Conservation (phyloP, 768 basidiomycete species). For the Tephrocybe sp. region DNA sequence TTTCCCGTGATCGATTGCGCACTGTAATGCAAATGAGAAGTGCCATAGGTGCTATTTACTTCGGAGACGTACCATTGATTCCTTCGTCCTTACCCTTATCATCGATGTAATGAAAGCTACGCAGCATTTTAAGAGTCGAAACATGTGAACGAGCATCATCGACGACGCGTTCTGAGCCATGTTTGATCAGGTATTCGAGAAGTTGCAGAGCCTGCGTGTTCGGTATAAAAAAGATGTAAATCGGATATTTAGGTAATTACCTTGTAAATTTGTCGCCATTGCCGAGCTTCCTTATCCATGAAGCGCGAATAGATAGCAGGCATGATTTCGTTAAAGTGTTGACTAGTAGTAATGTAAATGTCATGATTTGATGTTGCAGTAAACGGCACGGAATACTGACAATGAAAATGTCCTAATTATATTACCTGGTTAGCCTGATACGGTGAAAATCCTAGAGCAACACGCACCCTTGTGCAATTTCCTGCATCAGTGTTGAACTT, state of each 20-base stretch:
- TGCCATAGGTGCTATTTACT: background rate
- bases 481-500: constrained; percentile 96
- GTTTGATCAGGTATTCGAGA: constrained; percentile 93
- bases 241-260: constrained; percentile 32
- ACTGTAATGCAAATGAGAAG: constrained; percentile 47
- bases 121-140: constrained; percentile 94
- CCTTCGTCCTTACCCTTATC: constrained; percentile 99
- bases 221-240: background rate
- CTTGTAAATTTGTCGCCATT: constrained; percentile 99
- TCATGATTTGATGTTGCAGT: background rate
- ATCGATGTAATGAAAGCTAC: constrained; percentile 98
- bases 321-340: constrained; percentile 99
- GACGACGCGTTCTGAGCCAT: constrained; percentile 96
- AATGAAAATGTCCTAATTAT: constrained; percentile 88
- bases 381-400: constrained; percentile 44
- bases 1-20: constrained; percentile 88
- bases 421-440: background rate
- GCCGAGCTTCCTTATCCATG: constrained; percentile 97
- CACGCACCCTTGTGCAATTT: constrained; percentile 90
- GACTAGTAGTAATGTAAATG: constrained; percentile 43
- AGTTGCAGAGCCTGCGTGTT: constrained; percentile 76
- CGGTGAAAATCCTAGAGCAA: background rate
- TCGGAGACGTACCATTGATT: constrained; percentile 66
- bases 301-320: constrained; percentile 92
- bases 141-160: constrained; percentile 96